Conservation (phyloP, 2,329 filamentous ascomycete species). For the Cordyceps fumosorosea region DNA sequence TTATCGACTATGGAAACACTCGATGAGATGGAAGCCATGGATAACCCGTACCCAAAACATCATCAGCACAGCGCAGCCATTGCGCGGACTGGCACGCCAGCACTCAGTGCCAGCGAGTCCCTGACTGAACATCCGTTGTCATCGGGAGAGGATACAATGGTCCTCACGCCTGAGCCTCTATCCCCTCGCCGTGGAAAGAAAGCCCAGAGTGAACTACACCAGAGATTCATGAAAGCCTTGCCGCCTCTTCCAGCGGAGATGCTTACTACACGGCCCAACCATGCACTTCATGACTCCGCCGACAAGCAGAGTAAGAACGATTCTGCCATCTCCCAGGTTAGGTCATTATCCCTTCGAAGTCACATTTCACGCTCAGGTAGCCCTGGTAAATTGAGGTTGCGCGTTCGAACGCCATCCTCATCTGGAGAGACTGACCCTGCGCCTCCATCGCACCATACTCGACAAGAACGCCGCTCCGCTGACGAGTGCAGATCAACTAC, state of each 20-base stretch:
- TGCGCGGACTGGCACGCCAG: neutral
- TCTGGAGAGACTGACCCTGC: neutral
- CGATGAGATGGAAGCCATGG: neutral
- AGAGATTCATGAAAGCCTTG: slow-evolving; percentile 46
- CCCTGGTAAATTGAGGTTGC: slow-evolving; percentile 24
- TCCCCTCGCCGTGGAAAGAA: slow-evolving; percentile 39
- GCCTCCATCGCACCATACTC: neutral
- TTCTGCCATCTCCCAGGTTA: slow-evolving; percentile 12
- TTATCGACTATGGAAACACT: slow-evolving; percentile 10
- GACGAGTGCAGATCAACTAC: slow-evolving; percentile 11
- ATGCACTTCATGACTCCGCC: neutral
- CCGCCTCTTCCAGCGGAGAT: slow-evolving; percentile 36
- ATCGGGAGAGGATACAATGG: slow-evolving; percentile 20
- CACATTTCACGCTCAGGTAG: slow-evolving; percentile 11
- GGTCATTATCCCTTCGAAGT: slow-evolving; percentile 9
- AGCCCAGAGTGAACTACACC: slow-evolving; percentile 39
- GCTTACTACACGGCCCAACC: neutral
- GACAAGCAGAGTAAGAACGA: neutral
- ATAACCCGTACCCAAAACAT: slow-evolving; percentile 4
- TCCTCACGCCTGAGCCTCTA: slow-evolving; percentile 42
- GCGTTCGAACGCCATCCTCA: slow-evolving; percentile 20
- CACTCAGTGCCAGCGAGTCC: neutral
- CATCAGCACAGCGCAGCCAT: slow-evolving; percentile 11
- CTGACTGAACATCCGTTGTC: slow-evolving; percentile 8
- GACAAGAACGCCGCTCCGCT: neutral